Base-by-base conservation (phyloP, 768 basidiomycete genomes). In the Termitomyces sp. region DNA sequence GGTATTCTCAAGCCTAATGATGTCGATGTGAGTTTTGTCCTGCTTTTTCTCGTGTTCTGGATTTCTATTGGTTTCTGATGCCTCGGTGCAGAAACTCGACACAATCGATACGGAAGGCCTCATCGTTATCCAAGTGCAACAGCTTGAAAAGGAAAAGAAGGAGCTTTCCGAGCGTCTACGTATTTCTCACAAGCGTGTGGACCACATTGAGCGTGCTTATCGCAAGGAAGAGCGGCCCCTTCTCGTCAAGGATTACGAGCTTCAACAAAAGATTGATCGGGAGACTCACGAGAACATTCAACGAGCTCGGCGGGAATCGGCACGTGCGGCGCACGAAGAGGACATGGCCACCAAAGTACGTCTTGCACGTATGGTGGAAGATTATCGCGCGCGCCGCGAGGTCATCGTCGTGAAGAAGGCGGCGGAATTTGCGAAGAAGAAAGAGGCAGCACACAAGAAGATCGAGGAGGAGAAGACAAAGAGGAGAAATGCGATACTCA, bases 111-210 rank as follows among this genome's bases (percentile, higher is more conserved):
- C 93, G 9, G 87, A 90, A 64, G 83, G 84, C 45, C 81, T 98
- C 58, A 87, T 98, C 69, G 82, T 80, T 30, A 82, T 97, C 61
- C 94, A 97, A 69, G 93, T 97, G 37, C 87, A 93, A 61, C 93
- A 98, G 66, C 79, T 98, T 44, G 97, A 97, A 74, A 97, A 96
- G 74, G 95, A 98, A 74, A 96, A 94, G 79, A 87, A 84, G 64
- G 90, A 93, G 61, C 76, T 91, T 60, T 80, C 78, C 55, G 90
- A 93, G 63, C 82, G 88, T 21, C 78, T 96, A 46, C 86, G 93
- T 22, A 82, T 95, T 60, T 79, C 87, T 43, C 68, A 85, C 37
- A 98, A 98, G 73, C 88, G 94, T 24, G 82, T 98, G 62, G 97
- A 98, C 66, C 96, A 99, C 72, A 68, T 90, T 68, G 96, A 98